Evolutionary conservation across 1,284 basidiomycete species (phyloP), one percentile per base, ranked within the genome.

Genomic region (Moniliella sp.): DNA sequence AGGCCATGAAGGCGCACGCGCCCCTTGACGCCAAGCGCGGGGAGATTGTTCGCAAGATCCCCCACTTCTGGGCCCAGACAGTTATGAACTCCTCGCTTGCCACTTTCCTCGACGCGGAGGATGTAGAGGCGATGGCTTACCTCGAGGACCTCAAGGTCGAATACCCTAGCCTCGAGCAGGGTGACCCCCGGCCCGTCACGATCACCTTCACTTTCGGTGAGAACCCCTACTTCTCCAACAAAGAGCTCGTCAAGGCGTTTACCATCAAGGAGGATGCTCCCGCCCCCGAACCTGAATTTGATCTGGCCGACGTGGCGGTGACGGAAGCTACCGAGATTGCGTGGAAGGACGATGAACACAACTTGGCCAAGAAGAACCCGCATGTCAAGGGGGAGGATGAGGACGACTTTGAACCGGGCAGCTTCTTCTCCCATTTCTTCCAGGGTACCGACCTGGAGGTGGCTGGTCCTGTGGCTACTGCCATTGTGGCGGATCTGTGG

Each of bases 381-480:
- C 72, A 32, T 13, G 46, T 44, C 32, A 34, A 35, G 5, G 48
- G 16, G 28, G 32, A 33, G 25, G 32, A 34, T 8, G 28, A 26
- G 5, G 40, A 41, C 18, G 69, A 68, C 34, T 72, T 72, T 23
- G 79, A 81, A 35, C 64, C 69, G 29, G 80, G 81, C 35, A 78
- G 74, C 51, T 81, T 84, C 66, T 84, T 84, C 69, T 78, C 80
- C 63, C 75, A 74, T 50, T 82, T 84, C 46, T 78, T 78, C 59
- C 58, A 68, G 27, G 50, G 40, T 35, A 39, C 39, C 14, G 39
- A 43, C 31, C 34, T 32, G 18, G 44, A 50, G 37, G 31, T 52
- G 4, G 48, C 49, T 0, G 51, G 45, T 27, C 44, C 43, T 17
- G 52, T 58, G 14, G 55, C 50, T 16, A 46, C 48, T 33, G 37